These are phyloP conservation scores for Dictyostelium gargantuum DNA, from an alignment of 208 protist species.

Conservation along the genomic window DNA sequence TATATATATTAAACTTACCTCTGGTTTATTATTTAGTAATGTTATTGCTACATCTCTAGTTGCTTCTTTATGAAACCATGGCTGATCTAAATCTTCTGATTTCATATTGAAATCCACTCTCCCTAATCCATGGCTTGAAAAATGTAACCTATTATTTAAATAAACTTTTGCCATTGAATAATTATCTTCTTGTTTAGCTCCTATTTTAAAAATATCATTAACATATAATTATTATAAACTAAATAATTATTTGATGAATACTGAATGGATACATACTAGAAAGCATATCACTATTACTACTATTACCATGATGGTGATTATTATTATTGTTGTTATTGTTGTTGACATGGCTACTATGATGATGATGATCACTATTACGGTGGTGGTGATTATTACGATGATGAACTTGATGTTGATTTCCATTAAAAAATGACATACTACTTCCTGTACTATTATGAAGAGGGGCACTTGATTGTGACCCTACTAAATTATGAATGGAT, in stretches of 20 bases:
- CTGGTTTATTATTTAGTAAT: slow-evolving; percentile 45
- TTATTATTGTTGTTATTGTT: too few relatives aligned
- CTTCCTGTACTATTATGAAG: background rate
- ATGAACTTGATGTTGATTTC: background rate
- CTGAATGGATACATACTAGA: background rate
- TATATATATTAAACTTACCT: background rate
- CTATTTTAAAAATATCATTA: background rate
- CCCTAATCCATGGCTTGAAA: slow-evolving; percentile 13
- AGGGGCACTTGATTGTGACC: background rate
- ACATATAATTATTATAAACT: background rate
- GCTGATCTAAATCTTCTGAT: slow-evolving; percentile 54
- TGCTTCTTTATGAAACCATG: slow-evolving; percentile 62
- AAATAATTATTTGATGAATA: background rate
- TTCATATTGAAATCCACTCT: slow-evolving; percentile 64
- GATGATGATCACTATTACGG: background rate
- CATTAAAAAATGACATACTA: background rate
- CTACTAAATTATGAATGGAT: background rate
- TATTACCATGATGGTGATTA: background rate
- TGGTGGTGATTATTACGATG: background rate
- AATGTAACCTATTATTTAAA: slow-evolving; percentile 34
- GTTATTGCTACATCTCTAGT: slow-evolving; percentile 50
- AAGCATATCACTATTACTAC: background rate
- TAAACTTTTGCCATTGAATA: slow-evolving; percentile 34
- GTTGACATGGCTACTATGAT: too few relatives aligned
- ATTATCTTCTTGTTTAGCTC: background rate